Base-by-base conservation (phyloP, 116 monocot genomes). In the Papilionanthe hybrid region DNA sequence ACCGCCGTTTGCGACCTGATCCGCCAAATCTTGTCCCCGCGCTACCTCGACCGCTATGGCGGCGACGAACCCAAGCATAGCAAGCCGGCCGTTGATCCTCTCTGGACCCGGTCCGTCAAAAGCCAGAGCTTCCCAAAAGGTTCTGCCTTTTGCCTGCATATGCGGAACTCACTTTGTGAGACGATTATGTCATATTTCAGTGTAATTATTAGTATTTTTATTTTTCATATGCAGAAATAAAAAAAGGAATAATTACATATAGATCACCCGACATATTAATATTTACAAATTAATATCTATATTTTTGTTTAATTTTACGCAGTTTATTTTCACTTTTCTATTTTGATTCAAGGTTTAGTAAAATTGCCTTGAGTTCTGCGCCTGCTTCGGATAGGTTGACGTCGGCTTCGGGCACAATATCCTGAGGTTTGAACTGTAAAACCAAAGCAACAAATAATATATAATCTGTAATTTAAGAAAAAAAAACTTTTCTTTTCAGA, bases 101-200 rank as follows among this genome's bases (percentile, higher is more conserved):
- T 94, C 94, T 23, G 94, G 94, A 30, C 83, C 91, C 49, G 94
- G 91, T 0, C 94, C 94, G 43, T 85, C 81, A 86, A 94, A 94
- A 17, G 94, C 89, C 32, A 91, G 80, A 37, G 86, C 72, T 75
- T 91, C 91, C 0, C 77, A 80, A 75, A 91, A 88, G n/a, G 81
- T 88, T 17, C 86, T 90, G 90, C 88, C 10, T 20, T 72, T 72
- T 0, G 42, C 72, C 72, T 72, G 42, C 53, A 18, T 15, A 3
- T 32, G 53, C 15, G 4, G 3, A 72, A 43, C 13, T 18, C 72
- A 12, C 43, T 53, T 53, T 53, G 18, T 53, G 15, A 53, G 53
- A 32, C 12, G 17, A 53, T 15, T 18, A 53, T 9, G 0, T 11
- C 2, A 49, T 49, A 49, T 49, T 32, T 2, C 3, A 3, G 32